Conservation (phyloP, 305 asterid species). For the Andrographis paniculata region DNA sequence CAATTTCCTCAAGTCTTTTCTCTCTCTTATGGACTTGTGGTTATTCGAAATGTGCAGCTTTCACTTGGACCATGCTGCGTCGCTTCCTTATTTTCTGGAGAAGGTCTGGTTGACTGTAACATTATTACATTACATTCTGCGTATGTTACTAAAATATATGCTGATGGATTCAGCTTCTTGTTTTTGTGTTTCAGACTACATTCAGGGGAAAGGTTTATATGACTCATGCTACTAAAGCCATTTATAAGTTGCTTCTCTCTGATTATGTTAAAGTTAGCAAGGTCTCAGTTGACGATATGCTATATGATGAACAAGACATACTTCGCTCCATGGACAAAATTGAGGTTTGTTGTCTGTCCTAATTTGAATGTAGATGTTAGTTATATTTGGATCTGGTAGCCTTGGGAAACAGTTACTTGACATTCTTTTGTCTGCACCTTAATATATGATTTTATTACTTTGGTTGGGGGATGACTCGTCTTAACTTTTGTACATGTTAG, state of each 20-base stretch:
- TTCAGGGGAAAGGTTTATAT: constrained; percentile 89
- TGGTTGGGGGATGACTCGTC: constrained; percentile 1
- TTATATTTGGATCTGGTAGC: not conserved
- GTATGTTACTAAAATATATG: constrained; percentile 12
- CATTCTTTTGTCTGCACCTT: not conserved
- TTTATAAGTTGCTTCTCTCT: constrained; percentile 80
- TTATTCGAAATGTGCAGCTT: constrained; percentile 45
- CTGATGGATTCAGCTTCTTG: constrained; percentile 16
- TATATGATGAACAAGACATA: constrained; percentile 79
- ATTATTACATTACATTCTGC: constrained; percentile 19
- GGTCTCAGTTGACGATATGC: constrained; percentile 95
- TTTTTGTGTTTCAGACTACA: constrained; percentile 51
- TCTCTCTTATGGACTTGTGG: constrained; percentile 4
- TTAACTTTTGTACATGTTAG: not conserved
- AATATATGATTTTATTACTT: not conserved
- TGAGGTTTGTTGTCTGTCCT: constrained; percentile 43
- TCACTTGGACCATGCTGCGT: constrained; percentile 99
- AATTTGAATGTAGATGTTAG: constrained; percentile 7
- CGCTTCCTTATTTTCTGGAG: constrained; percentile 94
- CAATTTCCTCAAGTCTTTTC: constrained; percentile 4
- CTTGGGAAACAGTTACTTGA: not conserved
- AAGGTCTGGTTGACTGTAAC: constrained; percentile 47
- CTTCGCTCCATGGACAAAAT: constrained; percentile 80
- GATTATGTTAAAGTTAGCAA: constrained; percentile 98
- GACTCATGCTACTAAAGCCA: constrained; percentile 99